Conservation (phyloP, 306 rosid genomes). For the Vigna hirtella region DNA sequence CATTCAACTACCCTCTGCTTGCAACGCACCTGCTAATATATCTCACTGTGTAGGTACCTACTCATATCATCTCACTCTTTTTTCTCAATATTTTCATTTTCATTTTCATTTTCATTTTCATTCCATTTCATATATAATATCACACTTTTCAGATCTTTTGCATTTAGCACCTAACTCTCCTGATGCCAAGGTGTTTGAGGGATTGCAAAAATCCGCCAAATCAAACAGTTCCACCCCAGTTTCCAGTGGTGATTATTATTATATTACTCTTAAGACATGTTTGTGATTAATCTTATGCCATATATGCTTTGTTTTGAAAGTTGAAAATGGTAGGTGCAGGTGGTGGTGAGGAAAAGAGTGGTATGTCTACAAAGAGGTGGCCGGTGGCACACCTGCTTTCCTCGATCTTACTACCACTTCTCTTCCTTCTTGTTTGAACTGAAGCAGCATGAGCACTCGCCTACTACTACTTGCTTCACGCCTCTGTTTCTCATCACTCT, state of each 20-base stretch:
- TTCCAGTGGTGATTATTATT: slow-evolving; percentile 49
- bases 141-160: slow-evolving; percentile 63
- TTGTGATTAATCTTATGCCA: neutral
- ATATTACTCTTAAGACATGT: neutral
- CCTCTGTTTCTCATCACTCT: neutral
- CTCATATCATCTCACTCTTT: neutral
- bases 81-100: neutral
- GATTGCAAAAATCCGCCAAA: slow-evolving; percentile 34
- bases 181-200: slow-evolving; percentile 73
- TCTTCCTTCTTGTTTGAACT: slow-evolving; percentile 41
- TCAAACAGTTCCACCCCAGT: slow-evolving; percentile 38
- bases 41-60: slow-evolving; percentile 67
- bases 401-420: slow-evolving; percentile 46
- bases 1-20: slow-evolving; percentile 64
- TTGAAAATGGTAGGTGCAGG: slow-evolving; percentile 27
- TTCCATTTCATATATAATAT: neutral
- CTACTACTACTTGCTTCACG: neutral
- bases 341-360: slow-evolving; percentile 52
- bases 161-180: slow-evolving; percentile 75
- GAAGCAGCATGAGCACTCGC: neutral
- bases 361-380: slow-evolving; percentile 40
- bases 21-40: slow-evolving; percentile 68
- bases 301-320: neutral
- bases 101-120: neutral
- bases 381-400: slow-evolving; percentile 45